Evolutionary conservation across 495 filamentous ascomycete species (phyloP).

Genomic region (Parathielavia hyrcaniae): DNA sequence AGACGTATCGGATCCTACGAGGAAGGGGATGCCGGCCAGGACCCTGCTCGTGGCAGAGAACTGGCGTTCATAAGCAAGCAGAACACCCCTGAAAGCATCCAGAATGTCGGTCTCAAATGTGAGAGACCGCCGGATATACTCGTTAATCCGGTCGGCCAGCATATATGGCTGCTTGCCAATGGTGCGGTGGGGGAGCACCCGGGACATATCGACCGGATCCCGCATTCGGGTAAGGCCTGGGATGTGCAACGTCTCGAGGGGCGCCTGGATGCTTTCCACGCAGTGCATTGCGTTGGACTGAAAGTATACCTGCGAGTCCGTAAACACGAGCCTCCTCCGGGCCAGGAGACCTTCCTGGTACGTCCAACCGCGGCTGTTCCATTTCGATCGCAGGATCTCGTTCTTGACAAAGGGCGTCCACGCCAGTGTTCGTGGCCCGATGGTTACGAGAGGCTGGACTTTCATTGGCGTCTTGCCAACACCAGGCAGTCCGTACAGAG

Average conservation of each 20-base stretch:
- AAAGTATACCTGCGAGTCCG: conserved; percentile 32
- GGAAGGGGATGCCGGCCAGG: background rate
- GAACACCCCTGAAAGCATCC: background rate
- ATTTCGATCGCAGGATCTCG: conserved; percentile 23
- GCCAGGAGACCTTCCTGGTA: conserved; percentile 39
- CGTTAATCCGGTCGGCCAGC: background rate
- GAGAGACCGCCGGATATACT: background rate
- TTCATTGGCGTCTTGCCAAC: background rate
- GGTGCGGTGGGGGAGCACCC: background rate
- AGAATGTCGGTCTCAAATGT: background rate
- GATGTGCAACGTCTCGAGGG: background rate
- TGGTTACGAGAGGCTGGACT: background rate
- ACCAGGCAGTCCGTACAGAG: conserved; percentile 15
- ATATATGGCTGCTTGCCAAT: background rate
- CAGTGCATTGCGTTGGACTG: conserved; percentile 30
- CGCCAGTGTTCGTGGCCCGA: background rate
- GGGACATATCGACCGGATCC: background rate
- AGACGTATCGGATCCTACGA: background rate
- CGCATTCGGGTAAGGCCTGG: background rate
- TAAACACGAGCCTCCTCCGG: conserved; percentile 20
- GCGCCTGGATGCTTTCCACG: conserved; percentile 11
- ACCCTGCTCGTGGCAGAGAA: background rate
- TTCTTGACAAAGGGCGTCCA: background rate
- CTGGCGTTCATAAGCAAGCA: background rate
- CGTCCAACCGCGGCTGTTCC: conserved; percentile 41